phyloP scores from a whole-genome alignment of 257 asterid genomes.

The Schizonepeta tenuifolia region DNA sequence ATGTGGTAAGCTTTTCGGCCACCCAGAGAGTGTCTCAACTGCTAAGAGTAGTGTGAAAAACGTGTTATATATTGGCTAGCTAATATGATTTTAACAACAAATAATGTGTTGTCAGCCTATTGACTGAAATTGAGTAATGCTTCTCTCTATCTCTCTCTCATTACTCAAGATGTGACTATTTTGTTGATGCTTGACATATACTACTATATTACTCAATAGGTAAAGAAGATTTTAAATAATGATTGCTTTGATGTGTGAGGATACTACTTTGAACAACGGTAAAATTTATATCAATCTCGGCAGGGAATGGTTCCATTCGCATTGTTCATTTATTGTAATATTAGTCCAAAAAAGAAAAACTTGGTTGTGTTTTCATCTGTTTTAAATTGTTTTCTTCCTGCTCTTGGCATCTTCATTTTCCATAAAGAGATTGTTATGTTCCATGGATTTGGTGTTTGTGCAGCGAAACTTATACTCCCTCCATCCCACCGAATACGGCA shows the following conservation, averaged over 20 bases:
- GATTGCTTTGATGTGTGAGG: constrained; percentile 16
- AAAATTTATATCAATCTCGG: constrained; percentile 17
- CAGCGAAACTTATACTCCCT: too few relatives aligned
- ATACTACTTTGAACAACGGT: constrained; percentile 16
- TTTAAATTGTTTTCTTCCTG: background rate
- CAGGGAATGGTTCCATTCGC: background rate
- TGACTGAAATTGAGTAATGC: background rate
- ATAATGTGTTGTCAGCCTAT: too few relatives aligned
- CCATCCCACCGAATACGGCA: too few relatives aligned
- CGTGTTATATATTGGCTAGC: background rate
- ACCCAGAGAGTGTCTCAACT: background rate
- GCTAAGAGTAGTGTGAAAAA: background rate
- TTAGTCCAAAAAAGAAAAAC: background rate
- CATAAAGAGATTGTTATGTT: too few relatives aligned
- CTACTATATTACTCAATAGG: background rate
- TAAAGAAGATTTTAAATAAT: background rate
- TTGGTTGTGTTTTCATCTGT: background rate
- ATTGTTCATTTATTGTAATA: constrained; percentile 16
- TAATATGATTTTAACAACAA: too few relatives aligned
- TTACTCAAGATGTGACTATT: background rate
- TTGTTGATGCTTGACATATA: background rate
- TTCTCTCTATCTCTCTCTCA: background rate
- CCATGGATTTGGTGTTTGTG: too few relatives aligned
- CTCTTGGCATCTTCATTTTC: background rate
- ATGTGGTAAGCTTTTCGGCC: constrained; percentile 38